Conservation (phyloP, 2,329 filamentous ascomycete species). For the Drechmeria coniospora region DNA sequence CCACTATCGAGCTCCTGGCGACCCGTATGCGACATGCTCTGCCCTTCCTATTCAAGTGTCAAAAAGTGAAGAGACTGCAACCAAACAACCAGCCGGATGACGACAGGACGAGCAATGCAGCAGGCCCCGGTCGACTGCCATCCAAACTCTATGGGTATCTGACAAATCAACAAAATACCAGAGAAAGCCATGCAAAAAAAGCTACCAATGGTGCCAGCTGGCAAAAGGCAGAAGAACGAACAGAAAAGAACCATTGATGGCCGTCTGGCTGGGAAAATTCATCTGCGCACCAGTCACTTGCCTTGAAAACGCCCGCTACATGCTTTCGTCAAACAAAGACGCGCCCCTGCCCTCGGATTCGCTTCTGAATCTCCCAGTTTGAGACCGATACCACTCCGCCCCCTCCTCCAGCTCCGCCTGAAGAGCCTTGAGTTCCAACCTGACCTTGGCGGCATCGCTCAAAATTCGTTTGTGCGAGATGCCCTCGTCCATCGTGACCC, state of each 20-base stretch:
- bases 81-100: slow-evolving; percentile 3
- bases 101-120: neutral
- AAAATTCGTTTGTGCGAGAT: slow-evolving; percentile 24
- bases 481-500: slow-evolving; percentile 4
- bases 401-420: slow-evolving; percentile 30
- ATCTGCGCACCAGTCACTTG: neutral
- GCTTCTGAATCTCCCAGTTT: slow-evolving; percentile 26
- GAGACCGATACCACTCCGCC: slow-evolving; percentile 29
- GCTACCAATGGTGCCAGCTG: neutral
- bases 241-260: neutral
- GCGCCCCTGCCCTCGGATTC: slow-evolving; percentile 16
- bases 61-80: slow-evolving; percentile 4
- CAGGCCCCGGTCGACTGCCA: slow-evolving; percentile 2
- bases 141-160: slow-evolving; percentile 14
- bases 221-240: slow-evolving; percentile 1
- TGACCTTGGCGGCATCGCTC: slow-evolving; percentile 23
- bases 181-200: slow-evolving; percentile 1
- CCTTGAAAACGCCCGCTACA: slow-evolving; percentile 8
- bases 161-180: slow-evolving; percentile 3
- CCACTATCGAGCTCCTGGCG: no score
- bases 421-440: slow-evolving; percentile 24
- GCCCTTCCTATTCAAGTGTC: neutral
- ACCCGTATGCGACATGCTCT: no score
- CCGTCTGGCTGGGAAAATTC: neutral
- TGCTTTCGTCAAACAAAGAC: slow-evolving; percentile 18